Conservation (phyloP, 768 basidiomycete genomes). For the Dacryopinax primogenitus region DNA sequence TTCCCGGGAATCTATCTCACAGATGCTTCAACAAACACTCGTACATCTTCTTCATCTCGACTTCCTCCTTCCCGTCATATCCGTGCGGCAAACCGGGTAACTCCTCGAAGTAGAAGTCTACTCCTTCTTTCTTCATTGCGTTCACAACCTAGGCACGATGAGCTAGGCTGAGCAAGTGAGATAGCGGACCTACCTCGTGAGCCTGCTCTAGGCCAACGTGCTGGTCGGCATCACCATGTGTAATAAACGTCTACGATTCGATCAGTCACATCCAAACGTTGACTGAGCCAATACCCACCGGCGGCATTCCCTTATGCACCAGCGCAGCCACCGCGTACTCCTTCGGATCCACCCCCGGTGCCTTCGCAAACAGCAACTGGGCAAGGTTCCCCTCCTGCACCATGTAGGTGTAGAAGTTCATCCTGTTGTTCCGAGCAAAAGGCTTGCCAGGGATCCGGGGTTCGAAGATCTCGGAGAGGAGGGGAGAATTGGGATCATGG, state of each 20-base stretch:
- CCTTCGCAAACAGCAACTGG: slow-evolving; percentile 3
- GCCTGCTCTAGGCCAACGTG: slow-evolving; percentile 3
- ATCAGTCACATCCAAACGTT: neutral
- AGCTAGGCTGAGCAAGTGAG: neutral
- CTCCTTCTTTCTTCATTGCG: neutral
- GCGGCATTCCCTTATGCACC: neutral
- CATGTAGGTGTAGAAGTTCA: slow-evolving; percentile 9
- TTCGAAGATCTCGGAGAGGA: neutral
- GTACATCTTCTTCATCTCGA: slow-evolving; percentile 4
- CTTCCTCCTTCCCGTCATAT: neutral
- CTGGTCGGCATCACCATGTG: neutral
- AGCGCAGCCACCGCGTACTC: neutral
- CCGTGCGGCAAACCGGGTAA: neutral
- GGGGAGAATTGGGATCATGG: neutral
- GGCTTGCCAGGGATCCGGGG: neutral
- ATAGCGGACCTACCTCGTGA: neutral
- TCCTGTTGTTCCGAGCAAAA: neutral
- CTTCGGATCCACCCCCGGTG: neutral
- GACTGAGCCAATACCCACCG: neutral
- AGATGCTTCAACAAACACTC: neutral
- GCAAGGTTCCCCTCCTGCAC: neutral
- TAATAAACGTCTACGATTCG: neutral
- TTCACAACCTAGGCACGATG: neutral
- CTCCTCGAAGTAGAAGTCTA: neutral
- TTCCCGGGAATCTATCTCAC: neutral